These are phyloP conservation scores for Vaccinium darrowii DNA, from an alignment of 148 eudicot genomes.

Conservation along the genomic window DNA sequence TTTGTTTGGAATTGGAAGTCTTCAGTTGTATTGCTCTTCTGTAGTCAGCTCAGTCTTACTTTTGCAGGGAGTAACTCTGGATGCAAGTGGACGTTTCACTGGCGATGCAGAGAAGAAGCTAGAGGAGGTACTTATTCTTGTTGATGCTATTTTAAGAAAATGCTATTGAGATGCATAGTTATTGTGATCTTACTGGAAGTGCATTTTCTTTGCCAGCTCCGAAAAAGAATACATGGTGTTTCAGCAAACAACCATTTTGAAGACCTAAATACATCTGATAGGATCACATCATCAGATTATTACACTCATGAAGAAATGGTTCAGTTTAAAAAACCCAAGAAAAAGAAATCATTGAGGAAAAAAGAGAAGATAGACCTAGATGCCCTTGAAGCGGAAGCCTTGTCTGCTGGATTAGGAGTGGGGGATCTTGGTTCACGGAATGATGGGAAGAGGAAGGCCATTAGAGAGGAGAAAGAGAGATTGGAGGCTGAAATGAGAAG, in stretches of 20 bases:
- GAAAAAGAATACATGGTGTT: constrained; percentile 70
- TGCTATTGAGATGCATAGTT: neutral
- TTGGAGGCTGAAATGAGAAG: constrained; percentile 74
- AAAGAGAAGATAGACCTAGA: constrained; percentile 85
- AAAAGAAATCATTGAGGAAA: constrained; percentile 90
- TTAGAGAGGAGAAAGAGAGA: constrained; percentile 72
- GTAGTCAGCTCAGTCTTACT: constrained; percentile 10
- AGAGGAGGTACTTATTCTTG: constrained; percentile 62
- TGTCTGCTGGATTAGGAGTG: constrained; percentile 75
- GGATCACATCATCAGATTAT: constrained; percentile 71
- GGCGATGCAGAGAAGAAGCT: constrained; percentile 85
- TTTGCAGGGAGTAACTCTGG: constrained; percentile 77
- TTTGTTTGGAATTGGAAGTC: neutral
- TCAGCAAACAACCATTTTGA: constrained; percentile 47
- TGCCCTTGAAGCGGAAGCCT: constrained; percentile 95
- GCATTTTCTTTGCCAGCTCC: constrained; percentile 51
- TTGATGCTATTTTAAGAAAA: neutral
- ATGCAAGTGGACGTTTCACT: constrained; percentile 77
- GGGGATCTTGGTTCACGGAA: constrained; percentile 84
- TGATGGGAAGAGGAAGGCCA: constrained; percentile 55
- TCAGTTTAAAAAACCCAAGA: constrained; percentile 91
- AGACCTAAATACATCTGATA: constrained; percentile 59
- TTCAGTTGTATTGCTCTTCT: neutral
- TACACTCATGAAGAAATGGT: constrained; percentile 88
- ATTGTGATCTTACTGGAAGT: constrained; percentile 6